Percentiles rank a stretch among this genome's conserved stretches.
Conservation (phyloP, 106 monocot species). For the Gastrodia elata region DNA sequence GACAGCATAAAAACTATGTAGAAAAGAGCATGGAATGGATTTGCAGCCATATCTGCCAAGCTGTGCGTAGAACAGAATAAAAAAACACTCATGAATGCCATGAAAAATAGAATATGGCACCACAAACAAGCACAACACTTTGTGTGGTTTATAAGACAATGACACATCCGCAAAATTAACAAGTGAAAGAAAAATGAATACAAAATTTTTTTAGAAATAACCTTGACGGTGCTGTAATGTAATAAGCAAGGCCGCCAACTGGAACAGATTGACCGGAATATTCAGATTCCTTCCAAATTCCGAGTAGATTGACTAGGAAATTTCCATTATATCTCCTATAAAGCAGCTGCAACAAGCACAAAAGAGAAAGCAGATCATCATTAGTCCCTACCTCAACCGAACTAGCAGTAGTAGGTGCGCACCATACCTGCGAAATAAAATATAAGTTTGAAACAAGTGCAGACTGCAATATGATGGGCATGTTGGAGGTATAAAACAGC, state of each 20-base stretch:
- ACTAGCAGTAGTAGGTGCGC: too few species aligned
- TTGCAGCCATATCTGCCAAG: conserved; percentile 42
- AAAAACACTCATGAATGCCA: background rate
- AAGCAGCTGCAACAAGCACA: conserved; percentile 23
- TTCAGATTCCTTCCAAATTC: conserved; percentile 47
- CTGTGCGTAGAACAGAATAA: conserved; percentile 8
- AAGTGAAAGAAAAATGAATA: background rate
- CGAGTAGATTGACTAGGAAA: conserved; percentile 37
- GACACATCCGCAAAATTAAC: background rate
- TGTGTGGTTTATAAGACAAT: background rate
- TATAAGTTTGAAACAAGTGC: conserved; percentile 45
- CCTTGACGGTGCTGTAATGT: conserved; percentile 47
- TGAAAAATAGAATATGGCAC: background rate
- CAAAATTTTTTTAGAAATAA: background rate
- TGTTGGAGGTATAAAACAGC: conserved; percentile 40
- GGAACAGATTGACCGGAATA: conserved; percentile 38
- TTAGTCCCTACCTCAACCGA: background rate
- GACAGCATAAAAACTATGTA: conserved; percentile 62
- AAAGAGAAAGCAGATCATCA: background rate
- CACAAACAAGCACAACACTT: background rate
- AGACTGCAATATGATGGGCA: conserved; percentile 41
- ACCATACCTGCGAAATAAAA: conserved; percentile 32
- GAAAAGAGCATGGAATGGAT: conserved; percentile 73
- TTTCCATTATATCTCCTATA: conserved; percentile 39
- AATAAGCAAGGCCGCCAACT: conserved; percentile 37